A percentile compares a stretch with the other conserved stretches of the same genome.
These are phyloP conservation scores for Coffea eugenioides DNA, from an alignment of 257 asterid genomes.

Conservation along the genomic window DNA sequence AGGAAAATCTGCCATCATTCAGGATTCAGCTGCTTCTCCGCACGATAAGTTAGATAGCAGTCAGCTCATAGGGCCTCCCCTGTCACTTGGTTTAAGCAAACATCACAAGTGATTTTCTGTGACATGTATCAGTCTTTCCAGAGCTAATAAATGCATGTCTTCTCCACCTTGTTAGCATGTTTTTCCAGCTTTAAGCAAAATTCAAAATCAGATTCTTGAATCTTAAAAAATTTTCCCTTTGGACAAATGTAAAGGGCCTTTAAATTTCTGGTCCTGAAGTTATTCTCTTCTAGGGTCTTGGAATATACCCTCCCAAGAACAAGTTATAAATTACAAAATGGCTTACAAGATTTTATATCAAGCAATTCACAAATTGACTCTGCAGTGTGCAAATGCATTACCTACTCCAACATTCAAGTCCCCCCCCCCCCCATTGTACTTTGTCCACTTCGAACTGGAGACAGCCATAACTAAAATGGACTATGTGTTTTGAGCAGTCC, in stretches of 20 bases:
- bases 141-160: conserved; percentile 35
- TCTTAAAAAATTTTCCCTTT: not conserved
- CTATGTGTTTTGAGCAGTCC: not conserved
- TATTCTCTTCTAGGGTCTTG: not conserved
- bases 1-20: conserved; percentile 12
- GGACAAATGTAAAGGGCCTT: no score
- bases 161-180: conserved; percentile 12
- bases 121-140: conserved; percentile 30
- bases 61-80: conserved; percentile 36
- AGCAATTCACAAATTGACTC: not conserved
- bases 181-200: not conserved
- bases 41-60: conserved; percentile 30
- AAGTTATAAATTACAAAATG: not conserved
- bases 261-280: not conserved
- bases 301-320: no score
- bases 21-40: not conserved
- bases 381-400: not conserved
- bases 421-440: not conserved
- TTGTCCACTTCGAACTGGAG: conserved; percentile 2
- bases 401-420: not conserved
- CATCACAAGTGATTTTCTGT: conserved; percentile 47
- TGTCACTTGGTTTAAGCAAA: conserved; percentile 31
- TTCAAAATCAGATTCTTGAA: not conserved
- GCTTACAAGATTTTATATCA: not conserved
- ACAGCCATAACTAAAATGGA: conserved; percentile 11